Percentiles rank a stretch among this genome's conserved stretches.
Conservation (phyloP, 805 yeast genomes). For the Lachancea quebecensis region DNA sequence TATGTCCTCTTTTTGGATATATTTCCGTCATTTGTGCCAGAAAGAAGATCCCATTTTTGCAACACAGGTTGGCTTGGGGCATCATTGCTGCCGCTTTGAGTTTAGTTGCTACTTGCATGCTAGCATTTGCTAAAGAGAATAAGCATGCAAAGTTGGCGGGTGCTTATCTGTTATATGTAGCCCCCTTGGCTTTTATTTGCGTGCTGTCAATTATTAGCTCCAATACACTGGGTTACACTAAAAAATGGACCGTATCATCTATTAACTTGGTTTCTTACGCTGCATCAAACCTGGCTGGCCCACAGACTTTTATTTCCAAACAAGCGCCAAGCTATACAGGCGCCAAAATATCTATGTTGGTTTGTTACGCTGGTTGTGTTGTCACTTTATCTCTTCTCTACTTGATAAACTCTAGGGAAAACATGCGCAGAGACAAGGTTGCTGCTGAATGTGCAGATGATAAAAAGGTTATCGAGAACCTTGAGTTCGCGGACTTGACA, state of each 20-base stretch:
- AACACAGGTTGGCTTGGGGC: slow-evolving; percentile 29
- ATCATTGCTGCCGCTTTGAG: slow-evolving; percentile 27
- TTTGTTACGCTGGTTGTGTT: slow-evolving; percentile 39
- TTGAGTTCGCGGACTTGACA: slow-evolving; percentile 37
- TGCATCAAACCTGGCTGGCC: slow-evolving; percentile 64
- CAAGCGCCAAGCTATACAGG: slow-evolving; percentile 56
- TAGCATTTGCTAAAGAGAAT: slow-evolving; percentile 36
- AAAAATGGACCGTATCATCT: slow-evolving; percentile 55
- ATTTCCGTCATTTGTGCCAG: slow-evolving; percentile 18
- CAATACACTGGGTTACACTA: slow-evolving; percentile 69
- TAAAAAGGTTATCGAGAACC: slow-evolving; percentile 13
- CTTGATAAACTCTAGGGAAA: slow-evolving; percentile 33
- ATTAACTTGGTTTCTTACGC: slow-evolving; percentile 58
- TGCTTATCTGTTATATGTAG: slow-evolving; percentile 29
- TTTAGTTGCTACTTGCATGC: slow-evolving; percentile 35
- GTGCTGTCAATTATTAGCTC: slow-evolving; percentile 33
- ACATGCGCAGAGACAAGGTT: slow-evolving; percentile 36
- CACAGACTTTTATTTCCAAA: slow-evolving; percentile 54
- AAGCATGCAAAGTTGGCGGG: slow-evolving; percentile 36
- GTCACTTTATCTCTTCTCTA: slow-evolving; percentile 30
- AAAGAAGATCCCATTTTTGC: slow-evolving; percentile 14
- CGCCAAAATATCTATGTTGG: slow-evolving; percentile 48
- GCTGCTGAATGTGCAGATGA: slow-evolving; percentile 23
- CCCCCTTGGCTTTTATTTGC: slow-evolving; percentile 34
- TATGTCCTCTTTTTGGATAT: slow-evolving; percentile 30